Conservation (phyloP, 1,284 basidiomycete species). For the Pyrrhoderma noxium region DNA sequence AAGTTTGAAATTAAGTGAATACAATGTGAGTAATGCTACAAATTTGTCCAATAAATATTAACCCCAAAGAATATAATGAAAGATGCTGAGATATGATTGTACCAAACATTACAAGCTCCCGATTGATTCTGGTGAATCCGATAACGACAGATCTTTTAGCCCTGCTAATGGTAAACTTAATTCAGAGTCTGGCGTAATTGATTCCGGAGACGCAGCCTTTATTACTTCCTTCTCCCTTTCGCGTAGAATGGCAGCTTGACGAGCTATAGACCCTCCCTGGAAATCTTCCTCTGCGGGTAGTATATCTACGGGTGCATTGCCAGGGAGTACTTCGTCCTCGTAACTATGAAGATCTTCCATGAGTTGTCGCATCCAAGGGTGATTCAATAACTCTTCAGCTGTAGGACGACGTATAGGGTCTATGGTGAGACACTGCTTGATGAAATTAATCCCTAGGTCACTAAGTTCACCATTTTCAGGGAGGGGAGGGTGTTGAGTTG, state of each 20-base stretch:
- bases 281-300: conserved; percentile 38
- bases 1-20: conserved; percentile 2
- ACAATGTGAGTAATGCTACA: background rate
- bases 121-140: too few species aligned
- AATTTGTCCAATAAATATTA: too few species aligned
- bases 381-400: conserved; percentile 79
- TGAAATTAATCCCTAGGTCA: conserved; percentile 88
- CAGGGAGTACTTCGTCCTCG: conserved; percentile 55
- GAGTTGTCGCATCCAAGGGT: conserved; percentile 87
- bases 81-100: too few species aligned
- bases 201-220: conserved; percentile 24
- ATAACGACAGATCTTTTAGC: too few species aligned
- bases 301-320: conserved; percentile 40
- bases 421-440: conserved; percentile 86
- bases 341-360: conserved; percentile 60
- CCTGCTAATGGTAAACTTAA: too few species aligned
- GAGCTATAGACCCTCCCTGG: conserved; percentile 45
- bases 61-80: too few species aligned
- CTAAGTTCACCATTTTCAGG: conserved; percentile 90
- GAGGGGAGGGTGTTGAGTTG: conserved; percentile 92
- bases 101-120: too few species aligned
- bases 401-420: conserved; percentile 82
- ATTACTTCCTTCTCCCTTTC: conserved; percentile 56
- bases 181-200: conserved; percentile 10
- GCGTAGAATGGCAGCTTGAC: conserved; percentile 48